Base-by-base conservation (phyloP, 345 rosid genomes). In the Eucalyptus albens region DNA sequence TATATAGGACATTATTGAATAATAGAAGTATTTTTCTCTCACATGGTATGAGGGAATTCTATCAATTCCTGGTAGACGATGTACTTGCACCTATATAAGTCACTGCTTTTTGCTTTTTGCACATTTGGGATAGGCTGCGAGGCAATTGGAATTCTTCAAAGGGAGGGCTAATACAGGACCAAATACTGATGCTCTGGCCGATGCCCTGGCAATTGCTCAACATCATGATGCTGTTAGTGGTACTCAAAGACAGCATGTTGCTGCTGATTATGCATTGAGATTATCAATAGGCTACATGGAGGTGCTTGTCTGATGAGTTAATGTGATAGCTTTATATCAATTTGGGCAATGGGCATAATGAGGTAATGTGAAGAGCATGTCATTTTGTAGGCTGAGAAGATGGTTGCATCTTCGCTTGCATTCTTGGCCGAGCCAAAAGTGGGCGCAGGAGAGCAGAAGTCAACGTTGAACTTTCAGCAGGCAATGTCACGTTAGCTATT, bases 151-250 rank as follows among this genome's bases (percentile, higher is more conserved):
- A 88, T 96, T 94, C 92, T 92, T 96, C 77, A 94, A 94, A 91
- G 99, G 99, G 86, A 93, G 94, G 93, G 92, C 88, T 87, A 88
- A 89, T 91, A 88, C 91, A 33, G 97, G 98, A 87, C 95, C 97
- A 90, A 96, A 92, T 89, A 95, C 95, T 1, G 93, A 97, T 90
- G 91, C 92, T 87, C 91, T 96, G 88, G 98, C 96, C 13, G 97
- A 96, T 94, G 97, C 99, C 86, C 92, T 97, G 92, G 96, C 99
- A 89, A 92, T 97, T 93, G 98, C 97, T 90, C 99, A 97, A 92
- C 99, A 97, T 91, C 99, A 97, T 94, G 99, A 97, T 94, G 99
- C 99, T 88, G 97, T 97, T 92, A 96, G 99, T 92, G 99, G 99
- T 72, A 97, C 99, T 60, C 92, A 96, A 93, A 95, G 98, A 91